These are phyloP conservation scores for Cynara cardunculus DNA, from an alignment of 129 eudicot genomes.

Conservation along the genomic window DNA sequence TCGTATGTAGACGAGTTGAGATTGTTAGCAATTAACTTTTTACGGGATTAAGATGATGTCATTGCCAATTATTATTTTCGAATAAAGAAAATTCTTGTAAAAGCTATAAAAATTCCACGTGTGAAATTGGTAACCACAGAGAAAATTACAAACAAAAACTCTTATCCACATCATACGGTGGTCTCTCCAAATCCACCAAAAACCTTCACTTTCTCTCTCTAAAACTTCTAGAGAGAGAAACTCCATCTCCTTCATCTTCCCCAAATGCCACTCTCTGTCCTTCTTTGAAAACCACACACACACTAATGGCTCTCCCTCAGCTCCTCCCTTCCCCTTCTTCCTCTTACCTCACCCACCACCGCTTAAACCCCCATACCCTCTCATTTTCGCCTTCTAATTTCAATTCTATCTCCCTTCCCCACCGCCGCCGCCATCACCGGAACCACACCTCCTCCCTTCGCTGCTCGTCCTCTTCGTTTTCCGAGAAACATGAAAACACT, in stretches of 20 bases:
- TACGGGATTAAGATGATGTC: not conserved
- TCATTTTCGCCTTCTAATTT: slow-evolving; percentile 16
- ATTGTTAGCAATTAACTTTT: no score
- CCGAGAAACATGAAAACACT: slow-evolving; percentile 47
- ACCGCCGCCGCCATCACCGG: slow-evolving; percentile 33
- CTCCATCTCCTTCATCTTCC: slow-evolving; percentile 1
- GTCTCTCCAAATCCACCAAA: slow-evolving; percentile 23
- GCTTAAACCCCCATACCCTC: slow-evolving; percentile 33
- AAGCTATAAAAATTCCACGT: slow-evolving; percentile 26
- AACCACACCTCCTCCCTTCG: slow-evolving; percentile 34
- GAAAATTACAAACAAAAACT: slow-evolving; percentile 14
- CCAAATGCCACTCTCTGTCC: slow-evolving; percentile 4
- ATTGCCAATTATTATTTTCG: not conserved
- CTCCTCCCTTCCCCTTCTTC: slow-evolving; percentile 57
- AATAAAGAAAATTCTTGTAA: not conserved
- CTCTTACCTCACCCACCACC: slow-evolving; percentile 38
- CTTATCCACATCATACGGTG: slow-evolving; percentile 40
- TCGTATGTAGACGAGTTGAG: no score
- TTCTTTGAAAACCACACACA: slow-evolving; percentile 1
- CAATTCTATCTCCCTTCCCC: slow-evolving; percentile 7
- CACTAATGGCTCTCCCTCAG: slow-evolving; percentile 57
- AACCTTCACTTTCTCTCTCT: slow-evolving; percentile 29
- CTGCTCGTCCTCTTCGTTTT: slow-evolving; percentile 57
- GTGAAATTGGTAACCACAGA: slow-evolving; percentile 30
- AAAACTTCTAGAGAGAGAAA: slow-evolving; percentile 27